Evolutionary conservation across 495 filamentous ascomycete species (phyloP), one percentile per base, ranked within the genome.

Genomic region (Acidomyces sp.): DNA sequence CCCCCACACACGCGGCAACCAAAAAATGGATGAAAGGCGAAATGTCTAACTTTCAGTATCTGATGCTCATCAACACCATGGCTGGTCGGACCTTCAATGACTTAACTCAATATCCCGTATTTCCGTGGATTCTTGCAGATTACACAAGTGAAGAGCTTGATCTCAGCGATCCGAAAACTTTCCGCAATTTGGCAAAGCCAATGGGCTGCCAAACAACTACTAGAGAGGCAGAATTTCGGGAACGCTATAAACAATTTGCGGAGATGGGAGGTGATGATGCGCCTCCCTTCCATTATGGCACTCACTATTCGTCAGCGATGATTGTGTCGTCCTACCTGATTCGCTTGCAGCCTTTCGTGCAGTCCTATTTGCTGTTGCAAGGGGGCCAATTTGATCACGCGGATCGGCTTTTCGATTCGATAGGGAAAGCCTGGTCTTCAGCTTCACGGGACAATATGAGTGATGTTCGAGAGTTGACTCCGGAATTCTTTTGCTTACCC

Each of bases 301-400:
- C 90, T 4, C 90, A 97, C 56, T 97, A 96, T 59, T 96, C 92
- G 16, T 95, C 90, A 4, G 92, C 90, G 15, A 97, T 95, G 90
- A 96, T 94, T 37, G 90, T 97, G 18, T 80, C 85, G 21, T 94
- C 87, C 0, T 97, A 94, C 53, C 71, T 97, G 30, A 95, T 96
- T 48, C 80, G 90, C 4, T 66, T 97, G 10, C 88, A 93, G 46
- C 90, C 90, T 0, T 97, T 96, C 57, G 86, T 94, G 37, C 82
- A 93, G 52, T 93, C 92, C 1, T 96, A 87, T 55, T 70, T 96
- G n/a, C 67, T 96, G n/a, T 70, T 96, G 6, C 90, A 97, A 58
- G 90, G 92, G 17, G 87, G 87, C n/a, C 83, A 64, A 18, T 97
- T 96, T 56, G 90, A 97, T 55, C 90, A 97, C 57, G 80, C 90